Evolutionary conservation across 1,284 basidiomycete genomes (phyloP).

Genomic region (Malassezia globosa): DNA sequence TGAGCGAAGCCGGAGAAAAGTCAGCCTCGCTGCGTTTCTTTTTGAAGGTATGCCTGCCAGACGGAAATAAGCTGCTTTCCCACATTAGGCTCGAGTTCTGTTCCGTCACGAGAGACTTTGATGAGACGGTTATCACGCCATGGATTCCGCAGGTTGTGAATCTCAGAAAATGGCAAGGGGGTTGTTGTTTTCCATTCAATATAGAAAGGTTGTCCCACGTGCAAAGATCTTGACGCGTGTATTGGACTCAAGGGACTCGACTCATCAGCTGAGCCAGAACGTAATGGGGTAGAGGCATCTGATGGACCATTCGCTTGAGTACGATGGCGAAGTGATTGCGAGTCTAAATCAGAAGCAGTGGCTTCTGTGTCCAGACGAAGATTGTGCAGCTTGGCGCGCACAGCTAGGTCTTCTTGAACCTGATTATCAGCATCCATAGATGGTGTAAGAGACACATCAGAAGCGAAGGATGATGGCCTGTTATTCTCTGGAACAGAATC

Average conservation of each 20-base stretch:
- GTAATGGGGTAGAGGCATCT: slow-evolving; percentile 4
- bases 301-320: not conserved
- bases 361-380: slow-evolving; percentile 28
- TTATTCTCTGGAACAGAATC: not conserved
- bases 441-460: not conserved
- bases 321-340: no score
- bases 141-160: slow-evolving; percentile 70
- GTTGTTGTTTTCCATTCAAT: slow-evolving; percentile 72
- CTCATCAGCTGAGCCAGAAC: not conserved
- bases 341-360: not conserved
- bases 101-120: slow-evolving; percentile 76
- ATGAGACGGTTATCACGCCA: slow-evolving; percentile 86
- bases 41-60: slow-evolving; percentile 53
- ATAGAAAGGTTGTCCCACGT: slow-evolving; percentile 63
- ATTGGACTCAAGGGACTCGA: not conserved
- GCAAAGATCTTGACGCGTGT: slow-evolving; percentile 3
- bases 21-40: not conserved
- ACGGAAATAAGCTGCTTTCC: slow-evolving; percentile 64
- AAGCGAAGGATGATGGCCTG: not conserved
- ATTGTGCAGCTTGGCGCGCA: slow-evolving; percentile 36
- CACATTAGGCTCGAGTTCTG: slow-evolving; percentile 73
- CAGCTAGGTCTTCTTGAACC: slow-evolving; percentile 48
- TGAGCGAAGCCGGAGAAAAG: not conserved
- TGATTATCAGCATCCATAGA: not conserved
- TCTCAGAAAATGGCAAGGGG: slow-evolving; percentile 64